A percentile compares a stretch with the other conserved stretches of the same genome.
These are phyloP conservation scores for Yueomyces sinensis DNA, from an alignment of 805 yeast genomes.

Conservation along the genomic window DNA sequence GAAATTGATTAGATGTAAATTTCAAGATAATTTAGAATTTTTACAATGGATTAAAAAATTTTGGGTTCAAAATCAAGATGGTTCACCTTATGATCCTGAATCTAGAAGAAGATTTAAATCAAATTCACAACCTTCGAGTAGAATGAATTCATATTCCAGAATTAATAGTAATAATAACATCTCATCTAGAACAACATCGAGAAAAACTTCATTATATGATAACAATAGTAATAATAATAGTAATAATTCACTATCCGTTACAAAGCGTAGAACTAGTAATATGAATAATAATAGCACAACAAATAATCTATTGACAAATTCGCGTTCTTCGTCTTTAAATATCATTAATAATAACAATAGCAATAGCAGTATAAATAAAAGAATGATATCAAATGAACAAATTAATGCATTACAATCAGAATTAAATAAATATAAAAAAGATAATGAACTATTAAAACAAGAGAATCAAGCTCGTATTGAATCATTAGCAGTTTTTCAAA, in stretches of 20 bases:
- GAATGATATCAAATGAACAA: constrained; percentile 18
- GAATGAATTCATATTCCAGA: neutral
- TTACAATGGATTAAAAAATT: constrained; percentile 80
- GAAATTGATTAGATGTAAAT: constrained; percentile 66
- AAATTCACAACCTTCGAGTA: neutral
- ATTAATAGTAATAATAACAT: neutral
- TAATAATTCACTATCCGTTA: constrained; percentile 9
- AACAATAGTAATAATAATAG: neutral
- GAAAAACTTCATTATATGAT: constrained; percentile 3
- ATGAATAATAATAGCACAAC: neutral
- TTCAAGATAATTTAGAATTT: constrained; percentile 90
- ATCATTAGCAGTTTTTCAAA: constrained; percentile 53
- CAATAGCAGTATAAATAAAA: neutral
- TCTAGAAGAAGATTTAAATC: constrained; percentile 34
- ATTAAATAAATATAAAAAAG: constrained; percentile 30
- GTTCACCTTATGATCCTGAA: constrained; percentile 57
- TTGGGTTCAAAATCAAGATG: constrained; percentile 69
- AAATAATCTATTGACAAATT: neutral
- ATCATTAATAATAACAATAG: too few species aligned
- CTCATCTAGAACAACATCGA: constrained; percentile 1
- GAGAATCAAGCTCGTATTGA: constrained; percentile 46
- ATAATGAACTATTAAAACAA: constrained; percentile 22
- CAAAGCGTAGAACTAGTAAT: constrained; percentile 14
- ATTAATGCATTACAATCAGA: constrained; percentile 29
- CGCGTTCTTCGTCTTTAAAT: neutral